These are phyloP conservation scores for Acanthamoeba lugdunensis DNA, from an alignment of 208 protist genomes.

Conservation along the genomic window DNA sequence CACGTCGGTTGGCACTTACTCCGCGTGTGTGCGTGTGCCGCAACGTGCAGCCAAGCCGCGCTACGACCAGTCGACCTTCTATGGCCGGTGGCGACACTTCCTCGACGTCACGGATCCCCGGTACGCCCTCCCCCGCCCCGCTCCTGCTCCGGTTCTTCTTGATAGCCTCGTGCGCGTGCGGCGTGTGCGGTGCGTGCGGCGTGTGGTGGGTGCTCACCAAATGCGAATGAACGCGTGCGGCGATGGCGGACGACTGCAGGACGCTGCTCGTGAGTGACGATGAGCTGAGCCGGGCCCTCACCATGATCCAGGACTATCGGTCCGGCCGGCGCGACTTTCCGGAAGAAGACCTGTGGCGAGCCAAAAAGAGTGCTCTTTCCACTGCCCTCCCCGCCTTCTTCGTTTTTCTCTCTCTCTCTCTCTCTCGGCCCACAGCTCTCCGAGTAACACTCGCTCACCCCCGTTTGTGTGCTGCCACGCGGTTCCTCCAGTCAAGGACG, in stretches of 20 bases:
- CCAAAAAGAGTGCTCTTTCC: slow-evolving; percentile 82
- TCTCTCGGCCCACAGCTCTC: too few species aligned
- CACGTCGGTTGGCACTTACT: too few species aligned
- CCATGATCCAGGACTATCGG: slow-evolving; percentile 74
- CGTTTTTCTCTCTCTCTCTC: background rate
- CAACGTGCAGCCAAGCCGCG: slow-evolving; percentile 49
- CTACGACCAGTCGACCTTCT: slow-evolving; percentile 89
- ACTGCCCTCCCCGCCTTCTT: background rate
- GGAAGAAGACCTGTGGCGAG: slow-evolving; percentile 90
- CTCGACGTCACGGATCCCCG: slow-evolving; percentile 88
- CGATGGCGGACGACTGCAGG: slow-evolving; percentile 67
- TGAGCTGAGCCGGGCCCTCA: background rate
- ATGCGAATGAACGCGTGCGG: slow-evolving; percentile 84
- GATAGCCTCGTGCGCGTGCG: too few species aligned
- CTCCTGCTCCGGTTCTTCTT: slow-evolving; percentile 81
- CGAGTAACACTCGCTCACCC: background rate
- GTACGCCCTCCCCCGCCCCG: slow-evolving; percentile 53
- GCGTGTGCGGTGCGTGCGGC: too few species aligned
- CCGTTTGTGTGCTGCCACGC: background rate
- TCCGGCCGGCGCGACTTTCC: slow-evolving; percentile 60
- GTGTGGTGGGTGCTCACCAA: slow-evolving; percentile 28
- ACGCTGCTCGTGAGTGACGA: slow-evolving; percentile 38
- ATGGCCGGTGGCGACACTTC: slow-evolving; percentile 90
- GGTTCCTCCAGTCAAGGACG: slow-evolving; percentile 70
- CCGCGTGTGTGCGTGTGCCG: too few species aligned